phyloP scores from a whole-genome alignment of 805 yeast species.

The Saccharomycopsis olivae region DNA sequence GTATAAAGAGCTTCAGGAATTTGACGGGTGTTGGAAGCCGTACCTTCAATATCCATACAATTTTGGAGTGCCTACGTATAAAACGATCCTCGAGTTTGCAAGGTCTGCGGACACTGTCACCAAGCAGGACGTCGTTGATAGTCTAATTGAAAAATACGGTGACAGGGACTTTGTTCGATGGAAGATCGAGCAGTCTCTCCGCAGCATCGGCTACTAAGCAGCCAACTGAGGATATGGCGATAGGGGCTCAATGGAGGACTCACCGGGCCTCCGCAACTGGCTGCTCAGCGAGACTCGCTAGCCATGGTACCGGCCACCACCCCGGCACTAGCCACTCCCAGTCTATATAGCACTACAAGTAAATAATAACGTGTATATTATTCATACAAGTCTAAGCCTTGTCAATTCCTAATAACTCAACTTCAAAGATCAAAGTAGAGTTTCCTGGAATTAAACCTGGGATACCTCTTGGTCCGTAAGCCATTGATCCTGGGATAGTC shows the following conservation, averaged over 20 bases:
- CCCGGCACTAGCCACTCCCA: no score
- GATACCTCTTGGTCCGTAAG: conserved; percentile 91
- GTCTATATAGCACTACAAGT: no score
- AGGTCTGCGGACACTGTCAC: background rate
- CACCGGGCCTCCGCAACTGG: no score
- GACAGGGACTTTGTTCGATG: background rate
- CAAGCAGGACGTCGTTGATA: background rate
- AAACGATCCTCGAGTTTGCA: background rate
- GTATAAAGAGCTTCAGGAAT: background rate
- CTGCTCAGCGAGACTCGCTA: no score
- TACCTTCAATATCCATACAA: background rate
- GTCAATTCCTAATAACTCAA: conserved; percentile 41
- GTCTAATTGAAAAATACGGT: no score
- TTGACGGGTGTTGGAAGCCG: background rate
- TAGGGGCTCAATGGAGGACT: no score
- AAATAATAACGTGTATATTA: no score
- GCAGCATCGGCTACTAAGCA: no score
- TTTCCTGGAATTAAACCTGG: conserved; percentile 96
- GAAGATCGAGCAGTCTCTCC: no score
- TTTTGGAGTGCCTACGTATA: background rate
- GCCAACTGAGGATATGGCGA: no score
- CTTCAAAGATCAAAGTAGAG: conserved; percentile 84
- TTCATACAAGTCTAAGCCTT: no score
- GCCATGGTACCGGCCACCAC: no score
- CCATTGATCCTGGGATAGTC: conserved; percentile 88